Evolutionary conservation across 768 basidiomycete species (phyloP).

Genomic region (Amanita muscaria): DNA sequence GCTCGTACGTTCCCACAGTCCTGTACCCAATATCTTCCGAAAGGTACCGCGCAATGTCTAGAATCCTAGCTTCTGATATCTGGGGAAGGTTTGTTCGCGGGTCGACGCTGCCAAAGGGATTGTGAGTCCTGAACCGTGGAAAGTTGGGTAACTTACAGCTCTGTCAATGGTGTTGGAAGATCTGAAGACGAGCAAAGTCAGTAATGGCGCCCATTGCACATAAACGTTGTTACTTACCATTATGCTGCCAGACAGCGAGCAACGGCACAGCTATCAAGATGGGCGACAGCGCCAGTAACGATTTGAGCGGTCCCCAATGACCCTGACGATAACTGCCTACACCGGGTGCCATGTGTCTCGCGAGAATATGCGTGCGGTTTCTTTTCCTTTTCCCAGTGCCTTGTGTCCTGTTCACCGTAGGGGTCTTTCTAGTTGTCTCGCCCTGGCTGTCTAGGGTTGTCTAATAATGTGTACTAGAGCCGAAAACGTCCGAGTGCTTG

Average conservation of each 20-base stretch:
- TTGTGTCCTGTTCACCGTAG: too few species aligned
- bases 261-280: slow-evolving; percentile 43
- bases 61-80: slow-evolving; percentile 63
- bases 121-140: not conserved
- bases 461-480: too few species aligned
- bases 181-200: slow-evolving; percentile 22
- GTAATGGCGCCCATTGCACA: not conserved
- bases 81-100: slow-evolving; percentile 53
- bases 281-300: slow-evolving; percentile 45
- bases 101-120: slow-evolving; percentile 26
- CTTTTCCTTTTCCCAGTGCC: too few species aligned
- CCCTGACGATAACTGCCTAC: not conserved
- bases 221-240: too few species aligned
- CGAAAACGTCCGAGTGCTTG: too few species aligned
- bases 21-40: slow-evolving; percentile 87
- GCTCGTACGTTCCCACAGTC: slow-evolving; percentile 86
- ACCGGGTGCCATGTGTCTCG: too few species aligned
- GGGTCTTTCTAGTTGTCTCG: too few species aligned
- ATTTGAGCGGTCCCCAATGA: slow-evolving; percentile 53
- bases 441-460: too few species aligned
- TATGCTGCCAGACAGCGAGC: slow-evolving; percentile 40
- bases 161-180: slow-evolving; percentile 47
- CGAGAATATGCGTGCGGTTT: too few species aligned
- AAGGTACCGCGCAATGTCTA: slow-evolving; percentile 52
- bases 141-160: slow-evolving; percentile 32